A percentile compares a stretch with the other conserved stretches of the same genome.
phyloP scores from a whole-genome alignment of 1,284 basidiomycete species.

The Ceratobasidium sp. region DNA sequence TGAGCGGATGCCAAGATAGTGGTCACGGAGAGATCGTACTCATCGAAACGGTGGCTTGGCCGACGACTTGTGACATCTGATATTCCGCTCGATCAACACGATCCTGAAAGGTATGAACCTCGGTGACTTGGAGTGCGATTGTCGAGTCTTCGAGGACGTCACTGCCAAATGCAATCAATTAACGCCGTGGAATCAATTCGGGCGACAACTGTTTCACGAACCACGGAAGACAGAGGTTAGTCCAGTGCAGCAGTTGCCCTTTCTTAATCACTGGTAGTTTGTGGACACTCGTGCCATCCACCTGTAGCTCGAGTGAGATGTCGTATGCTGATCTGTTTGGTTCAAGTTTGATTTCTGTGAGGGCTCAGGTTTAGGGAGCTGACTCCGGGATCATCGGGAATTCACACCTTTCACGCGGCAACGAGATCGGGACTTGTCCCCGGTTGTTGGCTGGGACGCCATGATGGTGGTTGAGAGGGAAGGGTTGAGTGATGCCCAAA shows the following conservation, averaged over 20 bases:
- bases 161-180: neutral
- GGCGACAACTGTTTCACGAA: no score
- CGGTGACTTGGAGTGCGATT: no score
- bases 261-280: neutral
- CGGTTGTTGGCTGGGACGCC: no score
- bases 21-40: neutral
- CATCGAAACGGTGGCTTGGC: neutral
- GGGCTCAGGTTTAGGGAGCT: no score
- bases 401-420: no score
- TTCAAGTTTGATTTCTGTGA: conserved; percentile 6
- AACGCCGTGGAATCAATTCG: no score
- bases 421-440: no score
- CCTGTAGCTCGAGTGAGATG: neutral
- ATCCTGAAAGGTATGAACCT: no score
- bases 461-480: no score
- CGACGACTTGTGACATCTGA: neutral
- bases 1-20: neutral
- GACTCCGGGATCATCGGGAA: no score
- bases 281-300: neutral
- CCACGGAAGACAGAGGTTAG: neutral
- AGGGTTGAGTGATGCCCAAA: no score
- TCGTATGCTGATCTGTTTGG: conserved; percentile 3
- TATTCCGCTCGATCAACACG: neutral
- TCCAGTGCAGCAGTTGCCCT: neutral
- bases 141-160: neutral